Conservation (phyloP, 1,284 basidiomycete genomes). For the Heterobasidion annosum region DNA sequence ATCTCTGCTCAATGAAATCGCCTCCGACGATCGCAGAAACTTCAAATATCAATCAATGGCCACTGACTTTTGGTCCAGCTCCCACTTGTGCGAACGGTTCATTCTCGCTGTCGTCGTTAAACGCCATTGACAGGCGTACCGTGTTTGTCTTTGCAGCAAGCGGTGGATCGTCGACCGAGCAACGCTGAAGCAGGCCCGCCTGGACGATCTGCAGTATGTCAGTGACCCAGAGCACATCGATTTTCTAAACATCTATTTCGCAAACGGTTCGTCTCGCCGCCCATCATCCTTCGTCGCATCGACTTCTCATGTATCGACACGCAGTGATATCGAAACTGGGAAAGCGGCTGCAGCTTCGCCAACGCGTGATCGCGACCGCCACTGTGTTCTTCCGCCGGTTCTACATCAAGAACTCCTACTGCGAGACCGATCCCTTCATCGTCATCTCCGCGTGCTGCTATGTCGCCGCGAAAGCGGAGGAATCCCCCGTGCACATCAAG, state of each 20-base stretch:
- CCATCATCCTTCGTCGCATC: not conserved
- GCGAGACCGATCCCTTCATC: constrained; percentile 89
- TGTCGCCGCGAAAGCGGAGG: constrained; percentile 94
- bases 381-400: constrained; percentile 92
- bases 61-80: constrained; percentile 69
- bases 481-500: constrained; percentile 93
- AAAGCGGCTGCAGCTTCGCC: constrained; percentile 77
- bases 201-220: constrained; percentile 70
- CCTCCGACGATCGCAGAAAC: not conserved
- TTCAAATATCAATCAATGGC: constrained; percentile 38
- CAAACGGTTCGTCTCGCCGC: constrained; percentile 46
- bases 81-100: constrained; percentile 50
- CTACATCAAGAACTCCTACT: constrained; percentile 90
- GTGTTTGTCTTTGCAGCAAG: constrained; percentile 40
- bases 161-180: constrained; percentile 84
- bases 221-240: constrained; percentile 67
- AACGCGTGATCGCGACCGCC: constrained; percentile 88
- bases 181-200: constrained; percentile 62
- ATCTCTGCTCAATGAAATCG: not conserved
- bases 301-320: not conserved
- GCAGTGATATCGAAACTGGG: constrained; percentile 82
- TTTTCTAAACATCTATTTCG: constrained; percentile 80
- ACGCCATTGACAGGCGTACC: too few species aligned
- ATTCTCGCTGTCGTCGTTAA: not conserved
- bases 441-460: constrained; percentile 93